Conservation (phyloP, 306 rosid species). For the Lathyrus sativus region DNA sequence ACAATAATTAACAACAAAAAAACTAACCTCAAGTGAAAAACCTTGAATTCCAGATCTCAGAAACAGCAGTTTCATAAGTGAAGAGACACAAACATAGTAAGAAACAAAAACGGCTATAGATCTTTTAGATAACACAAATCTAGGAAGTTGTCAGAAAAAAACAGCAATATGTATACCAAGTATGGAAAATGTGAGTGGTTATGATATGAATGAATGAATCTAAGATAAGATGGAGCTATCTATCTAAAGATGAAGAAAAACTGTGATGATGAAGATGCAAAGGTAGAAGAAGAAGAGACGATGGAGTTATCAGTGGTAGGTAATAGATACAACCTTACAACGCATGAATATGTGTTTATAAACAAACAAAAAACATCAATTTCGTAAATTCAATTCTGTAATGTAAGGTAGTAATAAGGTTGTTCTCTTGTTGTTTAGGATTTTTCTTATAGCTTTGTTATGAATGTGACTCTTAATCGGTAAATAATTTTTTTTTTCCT, state of each 20-base stretch:
- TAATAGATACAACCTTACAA: conserved; percentile 57
- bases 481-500: conserved; percentile 23
- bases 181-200: conserved; percentile 47
- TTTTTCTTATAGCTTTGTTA: conserved; percentile 43
- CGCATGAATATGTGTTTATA: conserved; percentile 40
- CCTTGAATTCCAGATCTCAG: conserved; percentile 67
- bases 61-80: conserved; percentile 46
- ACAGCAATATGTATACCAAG: conserved; percentile 39
- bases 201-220: conserved; percentile 44
- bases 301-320: conserved; percentile 80
- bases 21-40: conserved; percentile 25
- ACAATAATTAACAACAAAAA: conserved; percentile 28
- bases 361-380: conserved; percentile 31
- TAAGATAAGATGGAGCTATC: conserved; percentile 74
- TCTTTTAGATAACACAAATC: conserved; percentile 47
- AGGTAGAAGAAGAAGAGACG: conserved; percentile 50
- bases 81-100: conserved; percentile 28
- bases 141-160: conserved; percentile 38
- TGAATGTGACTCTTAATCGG: conserved; percentile 49
- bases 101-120: conserved; percentile 41
- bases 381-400: conserved; percentile 28
- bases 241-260: conserved; percentile 29
- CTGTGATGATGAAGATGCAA: conserved; percentile 48
- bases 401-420: conserved; percentile 21
- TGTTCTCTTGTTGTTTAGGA: conserved; percentile 16